Evolutionary conservation across 371 early-diverging fungal genomes (phyloP).

Genomic region (Lichtheimia ramosa): DNA sequence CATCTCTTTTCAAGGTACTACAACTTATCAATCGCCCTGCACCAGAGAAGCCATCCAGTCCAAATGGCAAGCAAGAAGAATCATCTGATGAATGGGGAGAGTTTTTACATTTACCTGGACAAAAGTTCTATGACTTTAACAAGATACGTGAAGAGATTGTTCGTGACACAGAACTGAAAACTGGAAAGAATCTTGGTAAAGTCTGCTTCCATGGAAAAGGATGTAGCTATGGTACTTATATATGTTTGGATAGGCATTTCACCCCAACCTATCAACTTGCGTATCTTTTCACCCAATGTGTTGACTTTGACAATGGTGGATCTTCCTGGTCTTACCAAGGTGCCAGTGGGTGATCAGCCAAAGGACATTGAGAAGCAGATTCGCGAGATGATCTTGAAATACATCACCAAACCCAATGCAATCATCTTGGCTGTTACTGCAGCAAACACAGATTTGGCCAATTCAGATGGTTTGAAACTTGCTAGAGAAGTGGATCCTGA

Average conservation of each 20-base stretch:
- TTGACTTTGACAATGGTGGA: conserved; percentile 98
- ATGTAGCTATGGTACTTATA: not conserved
- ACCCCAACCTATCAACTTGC: conserved; percentile 93
- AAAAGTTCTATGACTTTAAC: conserved; percentile 90
- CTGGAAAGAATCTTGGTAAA: conserved; percentile 84
- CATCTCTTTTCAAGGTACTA: conserved; percentile 61
- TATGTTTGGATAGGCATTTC: conserved; percentile 70
- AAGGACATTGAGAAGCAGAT: conserved; percentile 98
- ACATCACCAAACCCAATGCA: conserved; percentile 92
- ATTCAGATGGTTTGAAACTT: conserved; percentile 97
- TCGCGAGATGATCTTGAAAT: conserved; percentile 95
- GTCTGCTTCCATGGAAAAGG: not conserved
- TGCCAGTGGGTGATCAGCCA: conserved; percentile 98
- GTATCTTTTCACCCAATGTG: conserved; percentile 94
- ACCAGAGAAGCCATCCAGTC: not conserved
- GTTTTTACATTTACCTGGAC: conserved; percentile 92
- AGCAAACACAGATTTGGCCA: conserved; percentile 98
- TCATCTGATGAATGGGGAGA: conserved; percentile 92
- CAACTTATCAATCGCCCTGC: conserved; percentile 94
- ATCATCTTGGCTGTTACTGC: conserved; percentile 98
- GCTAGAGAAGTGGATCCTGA: conserved; percentile 98
- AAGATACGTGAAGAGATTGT: conserved; percentile 94
- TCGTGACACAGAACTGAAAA: conserved; percentile 90
- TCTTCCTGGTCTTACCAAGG: conserved; percentile 97
- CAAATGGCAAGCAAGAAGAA: conserved; percentile 46